These are phyloP conservation scores for Mycena latifolia DNA, from an alignment of 768 basidiomycete genomes.

Conservation along the genomic window DNA sequence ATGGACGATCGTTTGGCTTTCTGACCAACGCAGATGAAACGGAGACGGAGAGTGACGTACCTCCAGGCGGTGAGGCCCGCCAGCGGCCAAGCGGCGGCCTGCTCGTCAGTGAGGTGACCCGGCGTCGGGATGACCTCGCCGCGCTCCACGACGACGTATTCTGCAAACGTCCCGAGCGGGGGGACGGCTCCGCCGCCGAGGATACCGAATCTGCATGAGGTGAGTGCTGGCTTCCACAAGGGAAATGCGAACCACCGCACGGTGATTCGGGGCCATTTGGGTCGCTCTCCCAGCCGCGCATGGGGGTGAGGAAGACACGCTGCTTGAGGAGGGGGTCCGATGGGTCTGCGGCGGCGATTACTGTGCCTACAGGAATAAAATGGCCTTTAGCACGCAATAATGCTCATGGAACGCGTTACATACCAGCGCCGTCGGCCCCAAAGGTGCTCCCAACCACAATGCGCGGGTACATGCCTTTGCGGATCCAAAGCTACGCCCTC, in stretches of 20 bases:
- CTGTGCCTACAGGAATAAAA: slow-evolving; percentile 59
- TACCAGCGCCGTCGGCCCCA: slow-evolving; percentile 84
- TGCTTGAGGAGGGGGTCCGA: slow-evolving; percentile 69
- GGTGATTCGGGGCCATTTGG: slow-evolving; percentile 74
- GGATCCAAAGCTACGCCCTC: slow-evolving; percentile 74
- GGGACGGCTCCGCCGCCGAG: slow-evolving; percentile 70
- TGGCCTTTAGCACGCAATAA: background rate
- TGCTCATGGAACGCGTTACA: slow-evolving; percentile 29
- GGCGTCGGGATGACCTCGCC: slow-evolving; percentile 77
- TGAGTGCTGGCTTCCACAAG: background rate
- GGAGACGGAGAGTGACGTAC: slow-evolving; percentile 53
- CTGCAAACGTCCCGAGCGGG: slow-evolving; percentile 77
- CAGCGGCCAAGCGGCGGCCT: slow-evolving; percentile 83
- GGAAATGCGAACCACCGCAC: slow-evolving; percentile 47
- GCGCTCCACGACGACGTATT: slow-evolving; percentile 81
- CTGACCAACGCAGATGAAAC: background rate
- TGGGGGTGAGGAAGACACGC: slow-evolving; percentile 82
- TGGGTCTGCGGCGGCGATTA: slow-evolving; percentile 67
- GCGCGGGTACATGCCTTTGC: slow-evolving; percentile 74
- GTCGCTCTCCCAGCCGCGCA: slow-evolving; percentile 79
- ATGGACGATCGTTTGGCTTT: too few relatives aligned
- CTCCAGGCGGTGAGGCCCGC: slow-evolving; percentile 89
- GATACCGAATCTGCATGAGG: slow-evolving; percentile 65
- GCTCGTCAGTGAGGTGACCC: slow-evolving; percentile 72
- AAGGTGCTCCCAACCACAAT: slow-evolving; percentile 71